These are phyloP conservation scores for Cyberlindnera suaveolens DNA, from an alignment of 805 yeast genomes.

Conservation along the genomic window DNA sequence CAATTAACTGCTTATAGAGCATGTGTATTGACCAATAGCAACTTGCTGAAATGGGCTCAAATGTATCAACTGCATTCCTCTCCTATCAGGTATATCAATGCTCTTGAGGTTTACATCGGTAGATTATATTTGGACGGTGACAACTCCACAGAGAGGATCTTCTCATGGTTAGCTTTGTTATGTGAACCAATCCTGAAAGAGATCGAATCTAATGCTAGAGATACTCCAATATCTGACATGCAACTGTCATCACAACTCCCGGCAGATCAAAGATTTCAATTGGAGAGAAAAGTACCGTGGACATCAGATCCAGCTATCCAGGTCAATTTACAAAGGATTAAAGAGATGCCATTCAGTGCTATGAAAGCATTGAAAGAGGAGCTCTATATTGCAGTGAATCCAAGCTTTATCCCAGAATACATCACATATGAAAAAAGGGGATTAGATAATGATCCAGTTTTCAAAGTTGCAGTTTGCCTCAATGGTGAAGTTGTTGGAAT, in stretches of 20 bases:
- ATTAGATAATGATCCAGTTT: conserved; percentile 31
- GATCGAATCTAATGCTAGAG: no score
- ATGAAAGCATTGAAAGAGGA: conserved; percentile 51
- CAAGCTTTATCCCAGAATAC: conserved; percentile 48
- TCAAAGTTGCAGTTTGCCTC: conserved; percentile 54
- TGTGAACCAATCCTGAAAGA: conserved; percentile 15
- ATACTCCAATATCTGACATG: no score
- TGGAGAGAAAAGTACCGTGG: no score
- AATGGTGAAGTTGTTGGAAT: conserved; percentile 57
- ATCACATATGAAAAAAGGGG: conserved; percentile 34
- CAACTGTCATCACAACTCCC: no score
- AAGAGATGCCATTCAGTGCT: conserved; percentile 31
- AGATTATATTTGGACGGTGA: conserved; percentile 57
- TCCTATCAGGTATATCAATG: no score
- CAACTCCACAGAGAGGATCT: conserved; percentile 36
- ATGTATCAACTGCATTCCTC: conserved; percentile 22
- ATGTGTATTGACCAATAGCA: neutral
- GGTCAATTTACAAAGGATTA: neutral
- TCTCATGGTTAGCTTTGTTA: conserved; percentile 45
- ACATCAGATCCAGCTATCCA: no score
- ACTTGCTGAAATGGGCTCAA: neutral
- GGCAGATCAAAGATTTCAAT: no score
- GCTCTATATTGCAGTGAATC: conserved; percentile 57
- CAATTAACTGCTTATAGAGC: neutral
- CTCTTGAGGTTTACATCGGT: conserved; percentile 75